A percentile compares a stretch with the other conserved stretches of the same genome.
These are phyloP conservation scores for Lepraria neglecta DNA, from an alignment of 495 filamentous ascomycete genomes.

Conservation along the genomic window DNA sequence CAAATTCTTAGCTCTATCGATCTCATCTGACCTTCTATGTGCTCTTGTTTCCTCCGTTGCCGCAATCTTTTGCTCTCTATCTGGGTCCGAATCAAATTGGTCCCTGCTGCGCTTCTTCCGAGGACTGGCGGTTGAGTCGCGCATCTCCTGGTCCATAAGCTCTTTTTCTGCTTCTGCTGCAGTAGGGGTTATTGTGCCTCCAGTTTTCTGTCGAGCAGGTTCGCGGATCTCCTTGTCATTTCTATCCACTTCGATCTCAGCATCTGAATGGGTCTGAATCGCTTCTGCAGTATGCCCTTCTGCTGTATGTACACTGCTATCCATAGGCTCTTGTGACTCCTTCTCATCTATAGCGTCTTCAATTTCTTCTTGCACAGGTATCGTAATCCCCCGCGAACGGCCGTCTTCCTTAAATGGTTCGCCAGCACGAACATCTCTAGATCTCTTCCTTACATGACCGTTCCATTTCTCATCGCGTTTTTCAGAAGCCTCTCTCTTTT, in stretches of 20 bases:
- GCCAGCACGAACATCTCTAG: constrained; percentile 37
- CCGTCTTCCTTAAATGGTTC: constrained; percentile 13
- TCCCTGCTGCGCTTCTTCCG: constrained; percentile 51
- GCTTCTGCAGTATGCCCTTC: background rate
- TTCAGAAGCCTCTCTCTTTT: constrained; percentile 1
- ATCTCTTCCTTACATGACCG: constrained; percentile 41
- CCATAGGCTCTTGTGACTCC: background rate
- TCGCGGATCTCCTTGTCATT: background rate
- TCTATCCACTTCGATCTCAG: background rate
- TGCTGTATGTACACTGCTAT: background rate
- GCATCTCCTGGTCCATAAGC: constrained; percentile 20
- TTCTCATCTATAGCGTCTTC: constrained; percentile 14
- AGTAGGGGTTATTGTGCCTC: background rate
- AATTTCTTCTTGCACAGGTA: constrained; percentile 26
- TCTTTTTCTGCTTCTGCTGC: constrained; percentile 4
- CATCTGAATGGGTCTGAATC: background rate
- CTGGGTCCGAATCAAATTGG: constrained; percentile 42
- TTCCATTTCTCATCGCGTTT: constrained; percentile 10
- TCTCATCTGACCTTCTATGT: constrained; percentile 26
- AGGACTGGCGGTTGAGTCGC: constrained; percentile 30
- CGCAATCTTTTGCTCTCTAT: constrained; percentile 29
- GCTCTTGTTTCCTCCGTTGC: constrained; percentile 29
- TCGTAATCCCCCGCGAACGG: constrained; percentile 12
- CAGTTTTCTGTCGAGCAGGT: background rate
- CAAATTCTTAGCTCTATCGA: constrained; percentile 17